Evolutionary conservation across 139 green algal species (phyloP).

Genomic region (Spirogloea muscicola): DNA sequence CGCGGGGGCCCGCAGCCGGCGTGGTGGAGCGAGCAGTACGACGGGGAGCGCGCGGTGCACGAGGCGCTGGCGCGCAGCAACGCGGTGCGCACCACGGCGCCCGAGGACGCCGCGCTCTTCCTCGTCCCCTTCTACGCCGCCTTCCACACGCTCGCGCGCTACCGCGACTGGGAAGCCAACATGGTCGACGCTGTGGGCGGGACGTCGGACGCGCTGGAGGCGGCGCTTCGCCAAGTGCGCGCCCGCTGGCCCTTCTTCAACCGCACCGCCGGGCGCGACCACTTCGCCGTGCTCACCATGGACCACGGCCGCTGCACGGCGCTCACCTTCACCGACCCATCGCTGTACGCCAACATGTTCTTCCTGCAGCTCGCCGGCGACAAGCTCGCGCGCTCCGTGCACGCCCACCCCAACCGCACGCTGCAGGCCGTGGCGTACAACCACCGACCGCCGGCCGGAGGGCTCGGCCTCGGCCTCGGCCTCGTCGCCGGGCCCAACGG

Average conservation of each 20-base stretch:
- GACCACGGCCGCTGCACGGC: conserved; percentile 28
- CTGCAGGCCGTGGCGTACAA: conserved; percentile 38
- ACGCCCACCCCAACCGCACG: conserved; percentile 4
- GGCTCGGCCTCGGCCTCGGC: too few relatives aligned
- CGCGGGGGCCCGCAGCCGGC: neutral
- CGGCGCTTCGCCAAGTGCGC: neutral
- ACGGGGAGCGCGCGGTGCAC: conserved; percentile 5
- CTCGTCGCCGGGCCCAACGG: too few relatives aligned
- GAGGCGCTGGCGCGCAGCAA: conserved; percentile 1
- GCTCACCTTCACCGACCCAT: conserved; percentile 17
- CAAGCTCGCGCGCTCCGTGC: conserved; percentile 28
- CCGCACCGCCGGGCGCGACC: conserved; percentile 42
- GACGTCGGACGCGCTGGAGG: conserved; percentile 1
- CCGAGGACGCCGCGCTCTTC: conserved; percentile 22
- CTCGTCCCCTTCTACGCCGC: conserved; percentile 20
- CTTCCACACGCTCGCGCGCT: neutral
- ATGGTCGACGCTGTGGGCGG: conserved; percentile 15
- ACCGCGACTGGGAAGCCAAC: conserved; percentile 4
- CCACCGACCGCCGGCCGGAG: neutral
- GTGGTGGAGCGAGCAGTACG: conserved; percentile 30
- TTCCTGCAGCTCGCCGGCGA: conserved; percentile 28
- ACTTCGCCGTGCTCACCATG: conserved; percentile 38
- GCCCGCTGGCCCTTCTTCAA: conserved; percentile 45
- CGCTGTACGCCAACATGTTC: conserved; percentile 36
- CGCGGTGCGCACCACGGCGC: conserved; percentile 11